Base-by-base conservation (phyloP, 192 early-diverging fungal genomes). In the Chytriomyces confervae region DNA sequence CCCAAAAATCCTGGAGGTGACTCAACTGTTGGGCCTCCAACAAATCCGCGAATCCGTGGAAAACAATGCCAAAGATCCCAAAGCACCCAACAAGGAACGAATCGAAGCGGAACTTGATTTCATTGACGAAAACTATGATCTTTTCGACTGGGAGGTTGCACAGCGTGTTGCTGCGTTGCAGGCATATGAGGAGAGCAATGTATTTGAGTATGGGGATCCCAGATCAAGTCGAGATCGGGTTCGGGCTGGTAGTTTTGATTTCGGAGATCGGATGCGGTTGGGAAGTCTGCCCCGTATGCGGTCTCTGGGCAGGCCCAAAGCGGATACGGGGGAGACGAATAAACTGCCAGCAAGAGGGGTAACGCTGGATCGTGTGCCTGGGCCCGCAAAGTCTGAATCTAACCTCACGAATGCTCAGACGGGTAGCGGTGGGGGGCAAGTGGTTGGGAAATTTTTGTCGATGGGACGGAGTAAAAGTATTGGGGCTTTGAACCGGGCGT, bases 121-220 rank as follows among this genome's bases (percentile, higher is more conserved):
- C 48, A 91, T 97, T 47, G 84, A 92, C 69, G 89, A 86, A 18
- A 80, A 88, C 49, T 97, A 95, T 80, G 87, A 89, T 50, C 77
- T 86, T 5, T 97, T 94, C 84, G 94, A 95, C 79, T 96, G 89
- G 72, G 89, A 90, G 50, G 90, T 95, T 62, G 94, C 90, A 79
- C 93, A 95, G 63, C 84, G 84, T 66, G 20, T 29, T 27, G 63
- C 27, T 1, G 36, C 36, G 10, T 24, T 36, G 29, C 29, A 36
- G 29, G 29, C 29, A 36, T 36, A 36, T 36, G 29, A 36, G 29
- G 29, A 36, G 29, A 36, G 29, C 29, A 36, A 36, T 36, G 29
- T 36, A 36, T 36, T 36, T 36, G 29, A 36, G 29, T 36, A 36
- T 36, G 29, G 29, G 29, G 29, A 36, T 36, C 29, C 29, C 29